Percentiles rank a stretch among this genome's conserved stretches.
These are phyloP conservation scores for Phytopythium mirpurense DNA, from an alignment of 352 stramenopile genomes.

Conservation along the genomic window DNA sequence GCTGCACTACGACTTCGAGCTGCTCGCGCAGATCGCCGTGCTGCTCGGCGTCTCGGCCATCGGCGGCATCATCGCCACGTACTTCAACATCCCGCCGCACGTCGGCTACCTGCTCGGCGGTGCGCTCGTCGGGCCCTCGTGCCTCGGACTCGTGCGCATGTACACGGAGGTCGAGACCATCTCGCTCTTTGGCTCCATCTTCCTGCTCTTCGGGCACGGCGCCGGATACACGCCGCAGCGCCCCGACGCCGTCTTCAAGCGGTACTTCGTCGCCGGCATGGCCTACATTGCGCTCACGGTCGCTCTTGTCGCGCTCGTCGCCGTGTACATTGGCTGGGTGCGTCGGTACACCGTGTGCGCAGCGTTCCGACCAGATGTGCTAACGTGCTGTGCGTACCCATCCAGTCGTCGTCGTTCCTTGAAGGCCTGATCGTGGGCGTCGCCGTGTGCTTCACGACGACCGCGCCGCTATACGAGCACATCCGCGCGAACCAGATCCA, in stretches of 20 bases:
- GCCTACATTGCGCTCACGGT: constrained; percentile 72
- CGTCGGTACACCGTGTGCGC: too few relatives aligned
- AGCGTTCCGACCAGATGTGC: too few relatives aligned
- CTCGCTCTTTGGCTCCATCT: constrained; percentile 92
- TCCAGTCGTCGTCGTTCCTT: constrained; percentile 58
- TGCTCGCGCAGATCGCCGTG: constrained; percentile 81
- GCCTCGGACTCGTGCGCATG: constrained; percentile 76
- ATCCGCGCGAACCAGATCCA: constrained; percentile 79
- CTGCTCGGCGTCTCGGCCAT: constrained; percentile 80
- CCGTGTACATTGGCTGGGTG: constrained; percentile 72
- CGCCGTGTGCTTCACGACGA: constrained; percentile 80
- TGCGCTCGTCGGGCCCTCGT: constrained; percentile 87
- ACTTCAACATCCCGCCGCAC: constrained; percentile 86
- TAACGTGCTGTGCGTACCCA: neutral
- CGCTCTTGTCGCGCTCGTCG: constrained; percentile 60
- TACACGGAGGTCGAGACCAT: constrained; percentile 93
- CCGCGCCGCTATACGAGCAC: constrained; percentile 75
- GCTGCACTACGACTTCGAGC: constrained; percentile 82
- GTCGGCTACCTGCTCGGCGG: constrained; percentile 90
- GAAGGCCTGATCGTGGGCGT: constrained; percentile 77
- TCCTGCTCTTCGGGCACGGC: constrained; percentile 90
- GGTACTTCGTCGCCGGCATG: constrained; percentile 67
- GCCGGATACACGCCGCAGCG: constrained; percentile 65
- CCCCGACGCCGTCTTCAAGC: constrained; percentile 60
- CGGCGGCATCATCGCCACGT: constrained; percentile 85